Evolutionary conservation across 148 eudicot species (phyloP).

Genomic region (Persicaria maculosa): DNA sequence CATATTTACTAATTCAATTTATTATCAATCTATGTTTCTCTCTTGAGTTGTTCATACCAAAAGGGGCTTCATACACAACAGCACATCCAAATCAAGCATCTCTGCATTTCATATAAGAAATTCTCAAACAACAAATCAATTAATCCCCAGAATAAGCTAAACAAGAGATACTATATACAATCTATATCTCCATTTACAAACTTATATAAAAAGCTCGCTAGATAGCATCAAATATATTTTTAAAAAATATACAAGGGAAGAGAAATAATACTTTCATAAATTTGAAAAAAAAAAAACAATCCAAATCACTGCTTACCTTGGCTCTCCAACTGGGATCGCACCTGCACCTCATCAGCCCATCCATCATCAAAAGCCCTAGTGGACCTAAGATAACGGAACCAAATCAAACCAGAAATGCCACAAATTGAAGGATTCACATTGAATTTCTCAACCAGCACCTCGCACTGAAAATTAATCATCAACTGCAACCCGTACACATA

Average conservation of each 20-base stretch:
- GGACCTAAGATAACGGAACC: constrained; percentile 48
- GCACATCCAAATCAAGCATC: no score
- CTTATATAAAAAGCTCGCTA: no score
- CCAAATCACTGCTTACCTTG: constrained; percentile 32
- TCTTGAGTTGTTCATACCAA: neutral
- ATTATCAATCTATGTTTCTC: neutral
- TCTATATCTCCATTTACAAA: no score
- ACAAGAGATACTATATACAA: no score
- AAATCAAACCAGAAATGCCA: constrained; percentile 53
- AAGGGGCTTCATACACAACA: neutral
- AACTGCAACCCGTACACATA: constrained; percentile 66
- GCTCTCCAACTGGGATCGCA: constrained; percentile 59
- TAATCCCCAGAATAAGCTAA: no score
- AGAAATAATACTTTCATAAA: neutral
- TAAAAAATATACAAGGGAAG: no score
- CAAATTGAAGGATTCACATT: constrained; percentile 43
- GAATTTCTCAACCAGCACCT: constrained; percentile 53
- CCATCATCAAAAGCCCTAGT: constrained; percentile 40
- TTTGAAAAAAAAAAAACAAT: neutral
- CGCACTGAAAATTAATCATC: constrained; percentile 56
- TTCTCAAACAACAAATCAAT: no score
- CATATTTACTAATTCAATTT: no score
- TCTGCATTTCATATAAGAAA: no score
- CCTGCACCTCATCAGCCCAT: constrained; percentile 56
- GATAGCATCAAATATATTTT: no score